Evolutionary conservation across 371 early-diverging fungal genomes (phyloP).

Genomic region (Syncephalastrum sp.): DNA sequence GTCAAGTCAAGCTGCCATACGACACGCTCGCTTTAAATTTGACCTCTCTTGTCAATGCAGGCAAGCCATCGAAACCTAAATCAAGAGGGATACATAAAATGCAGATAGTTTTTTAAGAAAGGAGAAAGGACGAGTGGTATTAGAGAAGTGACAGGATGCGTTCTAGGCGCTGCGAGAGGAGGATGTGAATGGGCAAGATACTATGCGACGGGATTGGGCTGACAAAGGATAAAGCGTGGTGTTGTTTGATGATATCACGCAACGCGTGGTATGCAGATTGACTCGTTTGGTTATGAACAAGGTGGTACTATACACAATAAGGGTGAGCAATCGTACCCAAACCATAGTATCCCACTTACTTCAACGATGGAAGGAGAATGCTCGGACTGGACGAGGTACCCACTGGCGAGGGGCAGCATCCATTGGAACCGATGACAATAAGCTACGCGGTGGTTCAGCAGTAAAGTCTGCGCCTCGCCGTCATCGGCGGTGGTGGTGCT

Average conservation of each 20-base stretch:
- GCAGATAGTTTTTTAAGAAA: too few species aligned
- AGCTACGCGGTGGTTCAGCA: slow-evolving; percentile 60
- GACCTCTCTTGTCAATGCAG: too few species aligned
- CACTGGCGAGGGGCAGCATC: slow-evolving; percentile 61
- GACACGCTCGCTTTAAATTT: too few species aligned
- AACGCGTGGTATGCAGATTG: slow-evolving; percentile 44
- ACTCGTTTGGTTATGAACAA: slow-evolving; percentile 43
- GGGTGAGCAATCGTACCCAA: not conserved
- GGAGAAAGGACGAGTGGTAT: too few species aligned
- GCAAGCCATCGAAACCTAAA: too few species aligned
- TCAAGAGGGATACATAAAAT: too few species aligned
- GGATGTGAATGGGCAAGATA: slow-evolving; percentile 56
- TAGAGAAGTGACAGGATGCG: slow-evolving; percentile 24
- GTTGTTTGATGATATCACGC: slow-evolving; percentile 58
- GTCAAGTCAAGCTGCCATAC: too few species aligned
- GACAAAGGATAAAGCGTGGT: slow-evolving; percentile 56
- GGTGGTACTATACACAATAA: slow-evolving; percentile 27
- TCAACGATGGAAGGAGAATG: slow-evolving; percentile 44
- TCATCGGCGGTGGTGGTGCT: slow-evolving; percentile 8
- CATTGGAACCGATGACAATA: slow-evolving; percentile 47
- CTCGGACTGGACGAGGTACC: slow-evolving; percentile 53
- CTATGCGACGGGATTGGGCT: slow-evolving; percentile 49
- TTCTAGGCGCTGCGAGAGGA: slow-evolving; percentile 51
- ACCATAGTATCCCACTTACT: slow-evolving; percentile 16
- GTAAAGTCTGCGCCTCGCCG: slow-evolving; percentile 46